A percentile compares a stretch with the other conserved stretches of the same genome.
phyloP scores from a whole-genome alignment of 306 rosid genomes.

The Corylus avellana region DNA sequence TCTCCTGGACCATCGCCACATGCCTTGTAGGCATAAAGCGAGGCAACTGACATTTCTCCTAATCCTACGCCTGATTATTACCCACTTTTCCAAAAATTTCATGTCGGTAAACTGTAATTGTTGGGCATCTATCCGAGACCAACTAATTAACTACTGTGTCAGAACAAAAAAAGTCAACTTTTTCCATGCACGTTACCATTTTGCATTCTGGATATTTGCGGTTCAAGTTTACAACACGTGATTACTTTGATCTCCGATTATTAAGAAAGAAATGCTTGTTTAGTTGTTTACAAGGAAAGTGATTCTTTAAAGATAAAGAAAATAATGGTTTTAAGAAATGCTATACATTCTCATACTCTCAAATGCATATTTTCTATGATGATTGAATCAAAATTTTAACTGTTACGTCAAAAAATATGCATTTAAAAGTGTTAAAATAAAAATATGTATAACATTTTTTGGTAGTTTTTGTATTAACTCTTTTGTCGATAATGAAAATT shows the following conservation, averaged over 20 bases:
- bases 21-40: conserved; percentile 61
- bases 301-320: not conserved
- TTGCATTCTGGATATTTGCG: not conserved
- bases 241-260: not conserved
- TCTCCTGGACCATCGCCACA: conserved; percentile 39
- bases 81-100: conserved; percentile 16
- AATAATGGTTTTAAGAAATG: not conserved
- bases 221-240: not conserved
- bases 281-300: not conserved
- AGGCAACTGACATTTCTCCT: conserved; percentile 48
- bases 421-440: no score
- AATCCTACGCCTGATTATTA: conserved; percentile 33
- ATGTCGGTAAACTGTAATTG: not conserved
- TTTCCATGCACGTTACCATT: conserved; percentile 4
- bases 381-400: no score
- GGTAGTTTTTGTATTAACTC: no score
- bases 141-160: not conserved
- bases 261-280: no score
- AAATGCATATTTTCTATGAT: no score
- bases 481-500: no score
- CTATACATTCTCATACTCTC: not conserved
- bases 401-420: no score
- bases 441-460: no score
- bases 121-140: not conserved
- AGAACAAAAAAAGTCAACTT: conserved; percentile 17